phyloP scores from a whole-genome alignment of 371 early-diverging fungal species.

The Lichtheimia ramosa region DNA sequence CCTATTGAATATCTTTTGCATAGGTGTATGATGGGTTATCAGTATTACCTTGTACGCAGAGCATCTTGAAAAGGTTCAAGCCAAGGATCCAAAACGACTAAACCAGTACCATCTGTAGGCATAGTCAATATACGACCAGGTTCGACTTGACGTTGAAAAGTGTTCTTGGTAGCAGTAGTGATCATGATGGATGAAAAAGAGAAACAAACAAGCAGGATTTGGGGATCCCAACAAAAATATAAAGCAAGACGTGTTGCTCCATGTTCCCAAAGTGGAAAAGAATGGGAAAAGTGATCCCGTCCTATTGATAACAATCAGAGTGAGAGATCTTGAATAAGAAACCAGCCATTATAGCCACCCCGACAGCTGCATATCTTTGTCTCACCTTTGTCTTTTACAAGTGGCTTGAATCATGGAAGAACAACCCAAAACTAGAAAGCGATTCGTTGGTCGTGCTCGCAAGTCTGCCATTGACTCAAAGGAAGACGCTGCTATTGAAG shows the following conservation, averaged over 20 bases:
- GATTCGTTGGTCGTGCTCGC: slow-evolving; percentile 64
- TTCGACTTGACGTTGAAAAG: slow-evolving; percentile 35
- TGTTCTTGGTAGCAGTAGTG: slow-evolving; percentile 1
- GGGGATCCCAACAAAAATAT: no score
- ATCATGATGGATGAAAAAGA: background rate
- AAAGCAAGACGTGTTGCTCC: no score
- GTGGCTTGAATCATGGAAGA: background rate
- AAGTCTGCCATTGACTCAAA: slow-evolving; percentile 24
- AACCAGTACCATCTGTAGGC: slow-evolving; percentile 61
- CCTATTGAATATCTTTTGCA: no score
- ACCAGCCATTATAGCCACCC: no score
- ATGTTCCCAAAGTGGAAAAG: no score
- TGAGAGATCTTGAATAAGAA: no score
- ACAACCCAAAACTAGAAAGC: slow-evolving; percentile 23
- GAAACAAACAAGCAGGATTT: background rate
- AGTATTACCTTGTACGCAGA: slow-evolving; percentile 57
- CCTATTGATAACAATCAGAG: no score
- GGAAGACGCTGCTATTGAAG: slow-evolving; percentile 50
- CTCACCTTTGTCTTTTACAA: no score
- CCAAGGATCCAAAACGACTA: slow-evolving; percentile 71
- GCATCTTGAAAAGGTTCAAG: slow-evolving; percentile 63
- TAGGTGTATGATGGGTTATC: no score
- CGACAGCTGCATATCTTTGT: no score
- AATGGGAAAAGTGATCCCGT: no score
- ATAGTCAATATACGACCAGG: slow-evolving; percentile 41